Conservation (phyloP, 306 rosid genomes). For the Chamaecrista fasciculata region DNA sequence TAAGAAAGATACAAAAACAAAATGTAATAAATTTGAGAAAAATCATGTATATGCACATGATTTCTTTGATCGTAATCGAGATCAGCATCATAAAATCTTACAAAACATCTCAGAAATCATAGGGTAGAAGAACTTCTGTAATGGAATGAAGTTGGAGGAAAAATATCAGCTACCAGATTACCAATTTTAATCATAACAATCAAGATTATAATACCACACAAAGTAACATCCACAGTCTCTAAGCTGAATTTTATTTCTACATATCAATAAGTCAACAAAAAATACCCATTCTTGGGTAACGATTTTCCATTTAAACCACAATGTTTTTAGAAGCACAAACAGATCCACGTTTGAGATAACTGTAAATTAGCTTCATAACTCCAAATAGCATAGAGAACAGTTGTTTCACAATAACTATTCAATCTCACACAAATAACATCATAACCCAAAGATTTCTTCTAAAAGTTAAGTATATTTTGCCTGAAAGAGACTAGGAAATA, state of each 20-base stretch:
- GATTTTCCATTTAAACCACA: neutral
- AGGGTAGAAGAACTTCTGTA: neutral
- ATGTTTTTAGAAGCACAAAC: neutral
- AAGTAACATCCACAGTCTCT: too few relatives aligned
- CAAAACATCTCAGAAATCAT: neutral
- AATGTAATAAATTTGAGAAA: neutral
- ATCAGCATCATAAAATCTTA: neutral
- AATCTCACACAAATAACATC: neutral
- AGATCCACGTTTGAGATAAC: neutral
- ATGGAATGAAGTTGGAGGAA: neutral
- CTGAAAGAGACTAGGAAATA: neutral
- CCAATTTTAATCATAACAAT: conserved; percentile 4
- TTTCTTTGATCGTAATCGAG: neutral
- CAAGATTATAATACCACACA: conserved; percentile 12
- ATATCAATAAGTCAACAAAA: neutral
- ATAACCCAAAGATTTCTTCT: neutral
- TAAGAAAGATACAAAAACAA: conserved; percentile 4
- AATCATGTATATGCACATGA: neutral
- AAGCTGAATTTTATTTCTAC: neutral
- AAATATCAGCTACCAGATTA: neutral
- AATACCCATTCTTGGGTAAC: neutral
- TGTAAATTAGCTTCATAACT: neutral
- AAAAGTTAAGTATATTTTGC: neutral
- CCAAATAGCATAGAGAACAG: neutral
- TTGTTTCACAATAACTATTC: neutral